Conservation (phyloP, 176 grass and related monocot genomes). For the Tillandsia leiboldiana region DNA sequence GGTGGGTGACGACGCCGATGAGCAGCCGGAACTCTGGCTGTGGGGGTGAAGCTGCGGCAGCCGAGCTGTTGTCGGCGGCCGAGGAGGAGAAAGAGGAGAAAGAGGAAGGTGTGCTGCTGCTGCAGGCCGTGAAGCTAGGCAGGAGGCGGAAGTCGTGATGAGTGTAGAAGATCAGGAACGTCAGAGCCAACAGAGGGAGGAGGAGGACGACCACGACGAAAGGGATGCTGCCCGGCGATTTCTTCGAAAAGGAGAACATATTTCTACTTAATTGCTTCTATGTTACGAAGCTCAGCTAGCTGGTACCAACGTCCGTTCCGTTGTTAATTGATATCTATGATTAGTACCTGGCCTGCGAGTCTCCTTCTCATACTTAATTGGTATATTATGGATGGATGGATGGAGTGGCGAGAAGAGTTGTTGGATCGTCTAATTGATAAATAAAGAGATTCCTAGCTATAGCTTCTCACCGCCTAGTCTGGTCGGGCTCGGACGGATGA, state of each 20-base stretch:
- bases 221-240: background rate
- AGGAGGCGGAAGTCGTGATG: background rate
- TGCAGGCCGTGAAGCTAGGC: background rate
- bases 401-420: too few relatives aligned
- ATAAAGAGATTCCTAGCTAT: too few relatives aligned
- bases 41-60: background rate
- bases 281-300: background rate
- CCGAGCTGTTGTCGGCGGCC: background rate
- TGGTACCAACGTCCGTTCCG: too few relatives aligned
- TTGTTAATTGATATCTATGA: too few relatives aligned
- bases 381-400: too few relatives aligned
- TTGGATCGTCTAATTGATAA: too few relatives aligned
- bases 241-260: slow-evolving; percentile 1
- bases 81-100: background rate
- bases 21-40: slow-evolving; percentile 22
- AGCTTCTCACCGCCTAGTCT: too few relatives aligned
- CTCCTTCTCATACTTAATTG: too few relatives aligned
- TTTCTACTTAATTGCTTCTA: slow-evolving; percentile 1
- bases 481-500: too few relatives aligned
- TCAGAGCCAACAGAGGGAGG: background rate
- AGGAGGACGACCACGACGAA: background rate
- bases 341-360: too few relatives aligned
- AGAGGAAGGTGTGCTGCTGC: background rate
- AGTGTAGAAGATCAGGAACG: background rate
- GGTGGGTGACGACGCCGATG: slow-evolving; percentile 30